A percentile compares a stretch with the other conserved stretches of the same genome.
Evolutionary conservation across 2,329 filamentous ascomycete genomes (phyloP).

Genomic region (Aspergillus quadricinctus): DNA sequence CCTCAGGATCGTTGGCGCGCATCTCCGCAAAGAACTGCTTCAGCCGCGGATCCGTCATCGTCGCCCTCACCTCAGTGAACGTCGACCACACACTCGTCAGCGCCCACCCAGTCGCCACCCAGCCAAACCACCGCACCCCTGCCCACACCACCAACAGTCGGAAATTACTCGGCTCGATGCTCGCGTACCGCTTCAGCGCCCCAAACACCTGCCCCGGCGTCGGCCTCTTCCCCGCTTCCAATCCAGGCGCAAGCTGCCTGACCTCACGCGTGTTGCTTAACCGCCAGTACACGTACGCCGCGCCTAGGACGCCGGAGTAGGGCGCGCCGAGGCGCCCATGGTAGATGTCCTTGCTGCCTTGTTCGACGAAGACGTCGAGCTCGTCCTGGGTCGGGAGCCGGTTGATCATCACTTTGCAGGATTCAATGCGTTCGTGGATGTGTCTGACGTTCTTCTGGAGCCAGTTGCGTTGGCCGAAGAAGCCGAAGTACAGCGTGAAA

Average conservation of each 20-base stretch:
- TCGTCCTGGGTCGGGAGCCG: conserved; percentile 32
- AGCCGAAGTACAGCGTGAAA: conserved; percentile 26
- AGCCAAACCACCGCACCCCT: conserved; percentile 15
- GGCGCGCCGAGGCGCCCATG: conserved; percentile 17
- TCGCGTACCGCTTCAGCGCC: conserved; percentile 2
- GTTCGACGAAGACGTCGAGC: conserved; percentile 28
- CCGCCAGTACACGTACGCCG: conserved; percentile 4
- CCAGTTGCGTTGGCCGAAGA: conserved; percentile 20
- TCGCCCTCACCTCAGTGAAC: conserved; percentile 8
- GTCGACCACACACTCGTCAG: conserved; percentile 6
- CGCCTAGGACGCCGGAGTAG: conserved; percentile 1
- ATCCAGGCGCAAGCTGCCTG: background rate
- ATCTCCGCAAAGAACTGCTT: conserved; percentile 18
- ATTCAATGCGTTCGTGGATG: conserved; percentile 15
- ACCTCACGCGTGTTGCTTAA: conserved; percentile 6
- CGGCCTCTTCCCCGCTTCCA: background rate
- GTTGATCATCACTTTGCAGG: conserved; percentile 17
- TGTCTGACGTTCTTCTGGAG: conserved; percentile 2
- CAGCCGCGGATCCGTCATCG: conserved; percentile 22
- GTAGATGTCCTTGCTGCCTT: conserved; percentile 18
- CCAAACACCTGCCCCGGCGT: conserved; percentile 4
- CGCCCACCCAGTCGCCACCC: conserved; percentile 4
- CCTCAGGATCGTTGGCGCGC: conserved; percentile 15
- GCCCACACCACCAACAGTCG: background rate
- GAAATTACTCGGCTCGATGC: conserved; percentile 5